Percentiles rank a stretch among this genome's conserved stretches.
Conservation (phyloP, 176 grass and related monocot genomes). For the Elaeis guineensis region DNA sequence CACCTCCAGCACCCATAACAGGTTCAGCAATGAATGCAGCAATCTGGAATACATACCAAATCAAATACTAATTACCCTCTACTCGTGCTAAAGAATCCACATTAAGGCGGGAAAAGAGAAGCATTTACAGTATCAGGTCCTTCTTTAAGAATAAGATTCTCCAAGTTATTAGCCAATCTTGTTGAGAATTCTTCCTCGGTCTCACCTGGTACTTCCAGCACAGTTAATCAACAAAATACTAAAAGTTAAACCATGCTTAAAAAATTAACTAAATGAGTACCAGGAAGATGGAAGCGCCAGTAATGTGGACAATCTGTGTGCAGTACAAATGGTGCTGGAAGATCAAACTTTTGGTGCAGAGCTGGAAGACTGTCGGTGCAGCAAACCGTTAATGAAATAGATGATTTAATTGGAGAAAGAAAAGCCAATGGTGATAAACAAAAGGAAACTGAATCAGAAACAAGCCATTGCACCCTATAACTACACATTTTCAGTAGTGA, state of each 20-base stretch:
- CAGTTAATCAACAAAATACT: constrained; percentile 20
- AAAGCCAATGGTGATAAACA: too few relatives aligned
- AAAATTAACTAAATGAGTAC: constrained; percentile 21
- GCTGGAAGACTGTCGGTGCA: constrained; percentile 68
- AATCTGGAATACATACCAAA: constrained; percentile 42
- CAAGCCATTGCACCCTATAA: too few relatives aligned
- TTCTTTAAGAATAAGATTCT: constrained; percentile 97
- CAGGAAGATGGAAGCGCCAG: constrained; percentile 88
- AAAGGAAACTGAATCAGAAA: too few relatives aligned
- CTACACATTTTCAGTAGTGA: too few relatives aligned
- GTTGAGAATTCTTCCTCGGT: constrained; percentile 90
- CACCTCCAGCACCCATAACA: constrained; percentile 97
- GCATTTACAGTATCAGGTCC: constrained; percentile 77
- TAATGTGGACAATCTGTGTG: constrained; percentile 95
- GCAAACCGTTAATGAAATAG: constrained; percentile 11
- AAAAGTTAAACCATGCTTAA: neutral
- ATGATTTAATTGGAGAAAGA: neutral
- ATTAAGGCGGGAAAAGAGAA: neutral
- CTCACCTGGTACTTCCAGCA: constrained; percentile 41
- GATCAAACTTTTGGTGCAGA: constrained; percentile 97
- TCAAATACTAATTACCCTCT: neutral
- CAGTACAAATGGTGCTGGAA: constrained; percentile 83
- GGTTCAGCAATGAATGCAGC: constrained; percentile 92
- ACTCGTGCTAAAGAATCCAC: too few relatives aligned
- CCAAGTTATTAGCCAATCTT: constrained; percentile 83